Base-by-base conservation (phyloP, 2,329 filamentous ascomycete genomes). In the Xylaria multiplex region DNA sequence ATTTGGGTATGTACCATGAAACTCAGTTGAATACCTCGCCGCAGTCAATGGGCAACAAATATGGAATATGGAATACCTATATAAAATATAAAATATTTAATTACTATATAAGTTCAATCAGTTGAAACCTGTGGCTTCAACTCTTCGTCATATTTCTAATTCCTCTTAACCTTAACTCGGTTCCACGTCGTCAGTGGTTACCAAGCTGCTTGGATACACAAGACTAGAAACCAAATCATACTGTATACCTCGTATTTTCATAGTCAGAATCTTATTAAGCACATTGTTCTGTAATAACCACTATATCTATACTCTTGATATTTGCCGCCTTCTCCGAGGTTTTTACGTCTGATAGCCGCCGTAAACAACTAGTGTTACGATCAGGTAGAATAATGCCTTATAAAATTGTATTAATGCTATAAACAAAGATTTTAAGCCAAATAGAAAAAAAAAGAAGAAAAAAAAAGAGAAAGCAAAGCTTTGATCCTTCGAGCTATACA, bases 251-350 rank as follows among this genome's bases (percentile, higher is more conserved):
- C 19, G 3, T 14, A 30, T 8, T 30, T 6, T 14, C 27, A 11
- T 24, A 5, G 6, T n/a, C 24, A 24, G 24, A 13, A n/a, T 19
- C 2, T 6, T 14, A 9, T n/a, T n/a, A 37, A 40, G 5, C 16
- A 35, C 43, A 24, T 24, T 6, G 27, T 24, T 45, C n/a, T 22
- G n/a, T 37, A 52, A 65, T 65, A 57, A 27, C 62, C 19, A 22
- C 56, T n/a, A 52, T 63, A 5, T 66, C 59, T 9, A 43, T 66
- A 8, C 60, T 55, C 55, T 55, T 49, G 16, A 59, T 56, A 46
- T 61, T 64, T 35, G 50, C 60, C 13, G 64, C 60, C 13, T 66
- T 66, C 50, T 60, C 48, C 24, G 64, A 66, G 56, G 55, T 64
- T 56, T 13, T 50, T 61, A 14, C 65, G 56, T 52, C 52, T 60